These are phyloP conservation scores for Trichosanthes truncata DNA, from an alignment of 306 rosid genomes.

Conservation along the genomic window DNA sequence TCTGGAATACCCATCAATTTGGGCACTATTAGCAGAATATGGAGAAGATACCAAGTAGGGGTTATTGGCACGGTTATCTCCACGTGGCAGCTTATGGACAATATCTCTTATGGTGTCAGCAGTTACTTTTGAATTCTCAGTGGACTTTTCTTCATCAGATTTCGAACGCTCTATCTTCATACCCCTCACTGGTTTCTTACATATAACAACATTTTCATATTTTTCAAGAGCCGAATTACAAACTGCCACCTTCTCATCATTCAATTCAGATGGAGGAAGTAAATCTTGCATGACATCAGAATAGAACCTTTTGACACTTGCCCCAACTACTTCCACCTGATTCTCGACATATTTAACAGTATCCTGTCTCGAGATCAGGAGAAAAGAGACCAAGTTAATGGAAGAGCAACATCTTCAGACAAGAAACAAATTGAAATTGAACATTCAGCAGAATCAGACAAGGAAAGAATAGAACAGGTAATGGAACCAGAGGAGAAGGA, in stretches of 20 bases:
- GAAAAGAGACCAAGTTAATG: background rate
- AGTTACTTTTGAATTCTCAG: constrained; percentile 20
- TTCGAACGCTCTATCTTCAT: constrained; percentile 22
- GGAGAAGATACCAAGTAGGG: constrained; percentile 19
- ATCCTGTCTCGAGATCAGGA: constrained; percentile 37
- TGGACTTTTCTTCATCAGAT: constrained; percentile 13
- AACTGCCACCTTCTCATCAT: constrained; percentile 24
- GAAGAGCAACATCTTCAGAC: background rate
- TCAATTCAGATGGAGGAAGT: constrained; percentile 31
- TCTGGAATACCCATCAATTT: constrained; percentile 15
- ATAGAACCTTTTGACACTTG: constrained; percentile 55
- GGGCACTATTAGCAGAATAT: constrained; percentile 15
- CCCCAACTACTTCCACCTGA: constrained; percentile 74
- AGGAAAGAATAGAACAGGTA: background rate
- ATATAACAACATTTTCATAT: constrained; percentile 18
- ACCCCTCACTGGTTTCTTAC: constrained; percentile 20
- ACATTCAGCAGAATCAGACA: background rate
- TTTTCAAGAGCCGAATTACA: constrained; percentile 23
- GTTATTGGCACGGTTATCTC: constrained; percentile 7
- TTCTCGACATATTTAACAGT: constrained; percentile 62
- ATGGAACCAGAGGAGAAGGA: background rate
- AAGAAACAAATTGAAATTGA: background rate
- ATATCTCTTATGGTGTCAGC: constrained; percentile 15
- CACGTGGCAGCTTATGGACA: constrained; percentile 14
- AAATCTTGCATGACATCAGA: constrained; percentile 66